Conservation (phyloP, 2,329 filamentous ascomycete genomes). For the Phialocephala sp. region DNA sequence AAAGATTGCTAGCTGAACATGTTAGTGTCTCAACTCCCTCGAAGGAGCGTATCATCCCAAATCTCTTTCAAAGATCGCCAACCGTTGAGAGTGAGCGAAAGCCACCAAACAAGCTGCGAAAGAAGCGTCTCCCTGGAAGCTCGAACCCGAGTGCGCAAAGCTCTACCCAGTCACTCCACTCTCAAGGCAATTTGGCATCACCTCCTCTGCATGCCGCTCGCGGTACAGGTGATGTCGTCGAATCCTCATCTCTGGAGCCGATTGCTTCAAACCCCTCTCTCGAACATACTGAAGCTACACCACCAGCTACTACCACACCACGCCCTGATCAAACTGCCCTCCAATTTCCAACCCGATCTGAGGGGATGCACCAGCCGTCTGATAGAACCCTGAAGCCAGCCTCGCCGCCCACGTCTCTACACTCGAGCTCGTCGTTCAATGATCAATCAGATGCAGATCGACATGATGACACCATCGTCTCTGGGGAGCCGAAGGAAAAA, state of each 20-base stretch:
- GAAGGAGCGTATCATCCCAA: conserved; percentile 72
- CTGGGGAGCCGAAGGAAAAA: conserved; percentile 70
- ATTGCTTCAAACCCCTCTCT: conserved; percentile 32
- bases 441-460: conserved; percentile 84
- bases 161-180: conserved; percentile 78
- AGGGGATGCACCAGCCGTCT: conserved; percentile 34
- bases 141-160: conserved; percentile 88
- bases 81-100: conserved; percentile 67
- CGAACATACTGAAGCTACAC: conserved; percentile 34
- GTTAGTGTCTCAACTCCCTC: conserved; percentile 41
- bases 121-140: conserved; percentile 77
- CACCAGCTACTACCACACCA: conserved; percentile 36
- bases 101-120: conserved; percentile 88
- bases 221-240: conserved; percentile 39
- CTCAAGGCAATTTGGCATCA: conserved; percentile 37
- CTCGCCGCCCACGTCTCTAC: conserved; percentile 78
- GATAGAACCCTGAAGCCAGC: conserved; percentile 61
- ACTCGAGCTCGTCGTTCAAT: conserved; percentile 69
- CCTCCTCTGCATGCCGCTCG: conserved; percentile 42
- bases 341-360: conserved; percentile 29
- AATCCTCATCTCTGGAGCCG: conserved; percentile 38
- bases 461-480: conserved; percentile 60
- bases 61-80: conserved; percentile 73
- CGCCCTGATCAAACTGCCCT: conserved; percentile 32
- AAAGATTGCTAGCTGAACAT: conserved; percentile 49